These are phyloP conservation scores for Leccinum pachyderme DNA, from an alignment of 1,284 basidiomycete genomes.

Conservation along the genomic window DNA sequence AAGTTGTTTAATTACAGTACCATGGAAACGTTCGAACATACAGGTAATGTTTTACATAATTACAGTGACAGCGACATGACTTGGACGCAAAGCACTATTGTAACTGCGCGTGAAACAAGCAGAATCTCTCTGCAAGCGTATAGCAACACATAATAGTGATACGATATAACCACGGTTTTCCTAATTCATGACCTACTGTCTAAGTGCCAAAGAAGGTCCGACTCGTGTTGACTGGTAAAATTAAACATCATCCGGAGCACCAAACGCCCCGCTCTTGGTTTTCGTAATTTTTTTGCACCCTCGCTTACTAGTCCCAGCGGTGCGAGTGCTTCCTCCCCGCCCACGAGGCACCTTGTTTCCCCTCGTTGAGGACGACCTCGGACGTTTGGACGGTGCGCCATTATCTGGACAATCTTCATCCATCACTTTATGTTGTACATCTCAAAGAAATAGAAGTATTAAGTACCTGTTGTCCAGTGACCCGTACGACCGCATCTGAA, in stretches of 20 bases:
- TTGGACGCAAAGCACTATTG: too few relatives aligned
- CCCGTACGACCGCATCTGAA: slow-evolving; percentile 32
- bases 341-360: slow-evolving; percentile 25
- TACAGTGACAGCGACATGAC: too few relatives aligned
- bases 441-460: not conserved
- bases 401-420: slow-evolving; percentile 28
- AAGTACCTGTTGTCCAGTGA: slow-evolving; percentile 32
- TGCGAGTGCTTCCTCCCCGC: slow-evolving; percentile 31
- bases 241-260: slow-evolving; percentile 36
- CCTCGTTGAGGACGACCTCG: slow-evolving; percentile 25
- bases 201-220: not conserved
- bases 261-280: slow-evolving; percentile 36
- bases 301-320: slow-evolving; percentile 19
- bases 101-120: too few relatives aligned
- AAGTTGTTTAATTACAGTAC: too few relatives aligned
- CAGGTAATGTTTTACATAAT: too few relatives aligned
- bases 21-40: too few relatives aligned
- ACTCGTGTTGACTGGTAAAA: not conserved
- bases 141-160: too few relatives aligned
- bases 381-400: slow-evolving; percentile 27
- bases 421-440: slow-evolving; percentile 1
- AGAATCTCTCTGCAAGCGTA: too few relatives aligned
- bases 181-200: not conserved
- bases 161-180: not conserved
- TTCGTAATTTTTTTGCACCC: slow-evolving; percentile 28